Conservation (phyloP, 2,329 filamentous ascomycete genomes). For the Aspergillus pseudonomiae region DNA sequence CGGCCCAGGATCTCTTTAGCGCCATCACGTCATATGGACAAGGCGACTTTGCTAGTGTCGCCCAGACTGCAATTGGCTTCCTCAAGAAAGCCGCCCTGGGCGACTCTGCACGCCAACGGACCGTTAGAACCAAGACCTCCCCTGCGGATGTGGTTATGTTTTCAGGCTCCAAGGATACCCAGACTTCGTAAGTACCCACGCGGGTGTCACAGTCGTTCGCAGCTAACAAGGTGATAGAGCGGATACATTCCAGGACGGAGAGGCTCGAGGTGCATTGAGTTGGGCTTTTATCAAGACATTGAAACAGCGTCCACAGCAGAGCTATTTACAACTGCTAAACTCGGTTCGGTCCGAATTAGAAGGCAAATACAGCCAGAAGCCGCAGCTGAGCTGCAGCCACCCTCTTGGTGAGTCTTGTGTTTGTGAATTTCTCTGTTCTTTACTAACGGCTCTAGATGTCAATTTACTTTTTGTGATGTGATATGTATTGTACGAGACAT, state of each 20-base stretch:
- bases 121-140: conserved; percentile 85
- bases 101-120: conserved; percentile 75
- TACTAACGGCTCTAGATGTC: conserved; percentile 53
- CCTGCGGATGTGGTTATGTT: conserved; percentile 97
- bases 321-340: conserved; percentile 91
- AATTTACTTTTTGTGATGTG: conserved; percentile 70
- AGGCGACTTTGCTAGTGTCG: conserved; percentile 81
- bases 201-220: not conserved
- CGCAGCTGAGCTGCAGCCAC: conserved; percentile 94
- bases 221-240: conserved; percentile 58
- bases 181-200: conserved; percentile 60
- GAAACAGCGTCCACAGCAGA: conserved; percentile 89
- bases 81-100: conserved; percentile 86
- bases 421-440: not conserved
- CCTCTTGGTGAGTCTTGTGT: conserved; percentile 74
- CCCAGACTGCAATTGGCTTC: conserved; percentile 76
- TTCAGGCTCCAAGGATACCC: conserved; percentile 92
- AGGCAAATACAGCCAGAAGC: conserved; percentile 90
- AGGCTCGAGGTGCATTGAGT: conserved; percentile 96
- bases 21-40: conserved; percentile 75
- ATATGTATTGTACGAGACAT: conserved; percentile 18
- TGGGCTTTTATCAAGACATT: conserved; percentile 92
- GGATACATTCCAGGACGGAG: conserved; percentile 83
- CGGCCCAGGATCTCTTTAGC: conserved; percentile 64
- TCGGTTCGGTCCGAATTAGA: conserved; percentile 87